Evolutionary conservation across 805 yeast genomes (phyloP).

Genomic region (Myxozyma monticola): DNA sequence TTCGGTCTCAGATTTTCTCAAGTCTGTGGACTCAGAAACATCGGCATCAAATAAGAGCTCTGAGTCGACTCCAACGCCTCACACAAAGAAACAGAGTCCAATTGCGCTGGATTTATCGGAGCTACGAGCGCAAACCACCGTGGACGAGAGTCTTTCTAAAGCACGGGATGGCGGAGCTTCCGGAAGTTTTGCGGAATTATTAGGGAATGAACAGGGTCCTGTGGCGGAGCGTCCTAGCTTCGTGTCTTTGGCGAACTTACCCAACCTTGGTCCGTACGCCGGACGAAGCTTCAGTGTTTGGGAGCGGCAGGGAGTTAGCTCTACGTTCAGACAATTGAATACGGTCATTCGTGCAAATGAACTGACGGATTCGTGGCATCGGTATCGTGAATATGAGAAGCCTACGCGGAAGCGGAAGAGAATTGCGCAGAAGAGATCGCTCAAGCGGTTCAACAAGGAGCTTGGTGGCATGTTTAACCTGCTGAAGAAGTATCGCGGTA

Average conservation of each 20-base stretch:
- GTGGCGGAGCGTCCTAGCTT: background rate
- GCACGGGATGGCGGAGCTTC: too few species aligned
- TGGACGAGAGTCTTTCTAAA: too few species aligned
- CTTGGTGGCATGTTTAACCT: slow-evolving; percentile 3
- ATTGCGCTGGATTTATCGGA: too few species aligned
- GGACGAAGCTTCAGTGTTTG: slow-evolving; percentile 16
- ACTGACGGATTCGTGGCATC: background rate
- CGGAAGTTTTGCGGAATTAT: too few species aligned
- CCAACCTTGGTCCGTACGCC: slow-evolving; percentile 12
- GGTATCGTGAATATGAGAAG: slow-evolving; percentile 14
- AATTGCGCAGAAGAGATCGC: background rate
- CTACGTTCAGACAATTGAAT: background rate
- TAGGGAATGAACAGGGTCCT: too few species aligned
- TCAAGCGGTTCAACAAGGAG: slow-evolving; percentile 4
- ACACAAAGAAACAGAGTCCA: too few species aligned
- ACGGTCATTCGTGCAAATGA: background rate
- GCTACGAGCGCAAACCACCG: too few species aligned
- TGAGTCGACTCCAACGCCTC: too few species aligned
- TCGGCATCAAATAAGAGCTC: too few species aligned
- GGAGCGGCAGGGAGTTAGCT: background rate
- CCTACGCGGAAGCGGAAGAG: slow-evolving; percentile 21
- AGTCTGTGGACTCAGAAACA: too few species aligned
- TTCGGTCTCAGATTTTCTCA: too few species aligned
- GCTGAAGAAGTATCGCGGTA: slow-evolving; percentile 11
- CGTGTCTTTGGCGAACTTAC: slow-evolving; percentile 17